A percentile compares a stretch with the other conserved stretches of the same genome.
These are phyloP conservation scores for Carpinus fangiana DNA, from an alignment of 306 rosid species.

Conservation along the genomic window DNA sequence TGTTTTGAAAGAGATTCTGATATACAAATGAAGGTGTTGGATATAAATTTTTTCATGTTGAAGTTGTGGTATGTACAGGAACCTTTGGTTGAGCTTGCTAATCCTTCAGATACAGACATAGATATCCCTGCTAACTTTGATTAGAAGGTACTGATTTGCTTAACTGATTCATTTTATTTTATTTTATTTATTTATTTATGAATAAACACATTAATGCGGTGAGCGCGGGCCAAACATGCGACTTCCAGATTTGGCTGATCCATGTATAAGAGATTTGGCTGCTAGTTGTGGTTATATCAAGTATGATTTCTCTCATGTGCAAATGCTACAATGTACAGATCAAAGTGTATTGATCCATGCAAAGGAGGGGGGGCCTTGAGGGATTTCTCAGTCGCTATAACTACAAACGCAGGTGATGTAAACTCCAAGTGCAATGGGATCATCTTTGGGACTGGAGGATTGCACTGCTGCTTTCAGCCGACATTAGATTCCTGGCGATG, in stretches of 20 bases:
- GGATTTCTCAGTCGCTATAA: conserved; percentile 25
- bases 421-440: conserved; percentile 16
- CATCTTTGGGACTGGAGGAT: conserved; percentile 26
- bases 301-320: conserved; percentile 26
- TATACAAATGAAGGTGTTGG: neutral
- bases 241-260: conserved; percentile 3
- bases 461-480: conserved; percentile 29
- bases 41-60: conserved; percentile 5
- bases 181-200: too few relatives aligned
- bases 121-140: conserved; percentile 81
- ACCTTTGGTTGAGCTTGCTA: conserved; percentile 73
- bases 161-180: conserved; percentile 15
- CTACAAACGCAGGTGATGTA: conserved; percentile 22
- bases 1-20: neutral
- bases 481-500: conserved; percentile 26
- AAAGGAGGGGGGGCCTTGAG: conserved; percentile 23
- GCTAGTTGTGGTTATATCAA: neutral
- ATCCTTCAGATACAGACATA: conserved; percentile 76
- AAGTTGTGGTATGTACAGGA: conserved; percentile 55
- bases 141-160: conserved; percentile 62
- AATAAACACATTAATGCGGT: too few relatives aligned
- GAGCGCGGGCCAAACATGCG: too few relatives aligned
- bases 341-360: conserved; percentile 32
- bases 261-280: conserved; percentile 22
- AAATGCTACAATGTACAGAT: conserved; percentile 34